Evolutionary conservation across 2,329 filamentous ascomycete species (phyloP).

Genomic region (Pseudogymnoascus sp.): DNA sequence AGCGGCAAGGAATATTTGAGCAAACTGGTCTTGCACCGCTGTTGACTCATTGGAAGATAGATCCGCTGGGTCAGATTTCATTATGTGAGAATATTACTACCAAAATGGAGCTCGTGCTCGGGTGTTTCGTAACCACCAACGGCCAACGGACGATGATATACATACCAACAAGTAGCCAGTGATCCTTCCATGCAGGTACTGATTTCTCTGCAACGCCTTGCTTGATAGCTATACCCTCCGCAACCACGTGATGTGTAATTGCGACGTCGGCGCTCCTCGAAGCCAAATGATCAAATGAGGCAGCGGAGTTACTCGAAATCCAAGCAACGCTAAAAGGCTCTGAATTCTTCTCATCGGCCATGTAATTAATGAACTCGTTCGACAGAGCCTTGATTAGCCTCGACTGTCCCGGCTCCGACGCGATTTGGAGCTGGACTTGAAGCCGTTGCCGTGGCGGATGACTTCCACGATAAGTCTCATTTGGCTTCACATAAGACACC

Average conservation of each 20-base stretch:
- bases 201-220: slow-evolving; percentile 30
- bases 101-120: background rate
- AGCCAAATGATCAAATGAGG: slow-evolving; percentile 36
- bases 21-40: slow-evolving; percentile 26
- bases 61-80: slow-evolving; percentile 27
- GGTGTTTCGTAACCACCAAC: background rate
- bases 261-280: slow-evolving; percentile 33
- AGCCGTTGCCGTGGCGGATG: background rate
- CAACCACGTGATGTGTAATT: slow-evolving; percentile 37
- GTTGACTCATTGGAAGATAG: slow-evolving; percentile 26
- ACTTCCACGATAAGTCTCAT: background rate
- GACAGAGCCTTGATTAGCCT: slow-evolving; percentile 29
- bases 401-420: slow-evolving; percentile 28
- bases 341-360: slow-evolving; percentile 22
- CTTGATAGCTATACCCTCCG: slow-evolving; percentile 35
- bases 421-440: slow-evolving; percentile 23
- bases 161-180: slow-evolving; percentile 37
- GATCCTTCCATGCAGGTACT: slow-evolving; percentile 38
- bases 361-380: slow-evolving; percentile 30
- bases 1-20: slow-evolving; percentile 27
- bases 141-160: slow-evolving; percentile 8
- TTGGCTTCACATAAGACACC: background rate
- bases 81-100: background rate
- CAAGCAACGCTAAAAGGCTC: slow-evolving; percentile 35
- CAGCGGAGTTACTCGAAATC: slow-evolving; percentile 38